Evolutionary conservation across 305 asterid species (phyloP).

Genomic region (Fraxinus greggii): DNA sequence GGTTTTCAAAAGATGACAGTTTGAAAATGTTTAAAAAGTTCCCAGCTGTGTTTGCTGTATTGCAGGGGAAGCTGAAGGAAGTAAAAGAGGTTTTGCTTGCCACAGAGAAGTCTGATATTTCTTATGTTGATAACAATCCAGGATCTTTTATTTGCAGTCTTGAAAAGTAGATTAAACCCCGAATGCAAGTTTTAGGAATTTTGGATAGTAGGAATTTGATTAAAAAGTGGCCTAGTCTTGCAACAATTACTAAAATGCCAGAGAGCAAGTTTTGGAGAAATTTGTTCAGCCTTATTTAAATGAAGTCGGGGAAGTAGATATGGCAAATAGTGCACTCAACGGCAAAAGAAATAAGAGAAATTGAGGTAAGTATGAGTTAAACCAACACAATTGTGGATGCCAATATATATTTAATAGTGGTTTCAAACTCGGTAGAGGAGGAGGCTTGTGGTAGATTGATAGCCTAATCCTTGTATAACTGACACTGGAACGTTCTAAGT

Average conservation of each 20-base stretch:
- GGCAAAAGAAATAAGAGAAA: neutral
- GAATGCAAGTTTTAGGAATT: slow-evolving; percentile 30
- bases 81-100: slow-evolving; percentile 26
- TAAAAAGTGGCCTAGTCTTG: slow-evolving; percentile 24
- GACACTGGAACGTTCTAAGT: no score
- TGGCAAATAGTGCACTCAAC: neutral
- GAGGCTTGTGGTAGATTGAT: no score
- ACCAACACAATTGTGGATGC: no score
- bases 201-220: slow-evolving; percentile 29
- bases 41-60: slow-evolving; percentile 32
- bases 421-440: no score
- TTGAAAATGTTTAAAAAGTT: slow-evolving; percentile 21
- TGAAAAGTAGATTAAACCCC: slow-evolving; percentile 35
- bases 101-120: slow-evolving; percentile 28
- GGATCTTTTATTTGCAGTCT: slow-evolving; percentile 30
- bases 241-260: neutral
- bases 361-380: no score
- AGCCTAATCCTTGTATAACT: no score
- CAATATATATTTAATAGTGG: no score
- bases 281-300: slow-evolving; percentile 34
- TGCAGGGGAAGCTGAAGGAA: slow-evolving; percentile 30
- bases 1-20: slow-evolving; percentile 34
- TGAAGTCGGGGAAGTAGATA: slow-evolving; percentile 23
- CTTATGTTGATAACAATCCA: slow-evolving; percentile 24
- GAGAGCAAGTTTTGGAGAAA: slow-evolving; percentile 17